Conservation (phyloP, 2,329 filamentous ascomycete species). For the Fusarium cicatricum region DNA sequence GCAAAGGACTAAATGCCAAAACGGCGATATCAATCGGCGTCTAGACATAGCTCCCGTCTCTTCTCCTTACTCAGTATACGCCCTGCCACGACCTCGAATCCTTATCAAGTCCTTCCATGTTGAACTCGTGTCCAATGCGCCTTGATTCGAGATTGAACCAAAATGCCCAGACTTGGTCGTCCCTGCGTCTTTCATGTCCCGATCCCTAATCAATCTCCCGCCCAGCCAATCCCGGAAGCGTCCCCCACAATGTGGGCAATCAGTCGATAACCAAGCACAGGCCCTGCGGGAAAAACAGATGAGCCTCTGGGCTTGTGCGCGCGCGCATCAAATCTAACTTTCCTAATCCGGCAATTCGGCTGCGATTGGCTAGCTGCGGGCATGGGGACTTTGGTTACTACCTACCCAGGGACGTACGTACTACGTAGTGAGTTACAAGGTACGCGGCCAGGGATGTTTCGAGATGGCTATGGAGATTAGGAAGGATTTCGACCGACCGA, state of each 20-base stretch:
- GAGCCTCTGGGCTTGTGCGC: neutral
- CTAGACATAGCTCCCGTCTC: too few species aligned
- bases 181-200: too few species aligned
- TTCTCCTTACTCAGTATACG: conserved; percentile 3
- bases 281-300: neutral
- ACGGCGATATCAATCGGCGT: neutral
- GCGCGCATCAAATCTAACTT: too few species aligned
- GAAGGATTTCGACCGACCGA: neutral
- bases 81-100: conserved; percentile 12
- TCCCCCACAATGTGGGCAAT: conserved; percentile 32
- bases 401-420: too few species aligned
- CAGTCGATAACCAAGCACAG: conserved; percentile 19
- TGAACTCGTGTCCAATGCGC: conserved; percentile 7
- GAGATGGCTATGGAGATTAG: too few species aligned
- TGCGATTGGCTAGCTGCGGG: neutral
- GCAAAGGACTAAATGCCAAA: neutral
- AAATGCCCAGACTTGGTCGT: too few species aligned
- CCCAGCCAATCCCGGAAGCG: neutral
- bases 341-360: neutral
- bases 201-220: conserved; percentile 21
- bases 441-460: too few species aligned
- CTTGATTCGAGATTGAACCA: too few species aligned
- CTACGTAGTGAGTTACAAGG: too few species aligned
- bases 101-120: neutral
- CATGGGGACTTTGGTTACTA: too few species aligned